Evolutionary conservation across 1,284 basidiomycete genomes (phyloP).

Genomic region (Moesziomyces sp.): DNA sequence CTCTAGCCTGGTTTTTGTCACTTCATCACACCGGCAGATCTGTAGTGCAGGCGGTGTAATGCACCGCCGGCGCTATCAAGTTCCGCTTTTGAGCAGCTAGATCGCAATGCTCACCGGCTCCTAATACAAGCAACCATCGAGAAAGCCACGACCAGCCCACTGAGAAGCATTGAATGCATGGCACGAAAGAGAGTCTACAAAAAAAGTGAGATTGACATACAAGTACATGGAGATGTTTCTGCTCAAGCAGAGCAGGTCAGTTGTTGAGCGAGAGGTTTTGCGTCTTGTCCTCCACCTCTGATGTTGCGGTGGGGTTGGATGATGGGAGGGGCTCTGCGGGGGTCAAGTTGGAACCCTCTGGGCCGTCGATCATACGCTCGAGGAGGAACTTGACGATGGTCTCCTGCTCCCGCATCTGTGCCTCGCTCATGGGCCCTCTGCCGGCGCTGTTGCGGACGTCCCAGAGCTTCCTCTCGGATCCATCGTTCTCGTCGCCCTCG

Average conservation of each 20-base stretch:
- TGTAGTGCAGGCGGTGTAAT: background rate
- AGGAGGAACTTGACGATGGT: constrained; percentile 61
- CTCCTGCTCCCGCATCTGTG: constrained; percentile 64
- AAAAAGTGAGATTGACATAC: background rate
- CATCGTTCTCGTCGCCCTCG: constrained; percentile 37
- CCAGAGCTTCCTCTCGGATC: constrained; percentile 60
- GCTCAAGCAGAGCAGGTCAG: background rate
- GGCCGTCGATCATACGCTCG: constrained; percentile 50
- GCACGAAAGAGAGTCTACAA: background rate
- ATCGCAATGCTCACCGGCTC: constrained; percentile 4
- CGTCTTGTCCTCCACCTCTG: constrained; percentile 18
- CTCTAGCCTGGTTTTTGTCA: no score
- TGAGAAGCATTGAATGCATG: background rate
- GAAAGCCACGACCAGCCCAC: background rate
- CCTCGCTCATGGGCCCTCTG: constrained; percentile 65
- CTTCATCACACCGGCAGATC: no score
- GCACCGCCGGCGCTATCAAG: background rate
- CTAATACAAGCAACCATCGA: constrained; percentile 21
- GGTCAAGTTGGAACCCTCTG: constrained; percentile 21
- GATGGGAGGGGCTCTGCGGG: constrained; percentile 27
- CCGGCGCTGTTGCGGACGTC: constrained; percentile 64
- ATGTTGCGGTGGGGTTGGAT: constrained; percentile 6
- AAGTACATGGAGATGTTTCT: background rate
- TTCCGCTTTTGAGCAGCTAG: constrained; percentile 6
- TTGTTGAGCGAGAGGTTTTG: constrained; percentile 27